phyloP scores from a whole-genome alignment of 176 grass and related monocot species.

The Avena sativa region DNA sequence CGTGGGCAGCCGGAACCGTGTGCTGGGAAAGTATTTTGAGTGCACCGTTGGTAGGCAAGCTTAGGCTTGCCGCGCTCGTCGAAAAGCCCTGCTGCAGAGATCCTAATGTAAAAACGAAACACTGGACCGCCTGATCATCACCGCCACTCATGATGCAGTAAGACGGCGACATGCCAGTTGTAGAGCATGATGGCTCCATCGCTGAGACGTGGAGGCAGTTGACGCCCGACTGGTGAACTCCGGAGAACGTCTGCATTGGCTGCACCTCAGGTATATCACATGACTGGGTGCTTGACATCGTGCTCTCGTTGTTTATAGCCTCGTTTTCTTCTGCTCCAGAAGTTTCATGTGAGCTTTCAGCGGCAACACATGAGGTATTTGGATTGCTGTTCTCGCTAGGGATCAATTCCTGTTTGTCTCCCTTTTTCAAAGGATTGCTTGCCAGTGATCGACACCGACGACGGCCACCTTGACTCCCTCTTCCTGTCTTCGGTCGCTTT shows the following conservation, averaged over 20 bases:
- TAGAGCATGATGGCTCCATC: constrained; percentile 25
- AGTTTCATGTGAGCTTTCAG: constrained; percentile 32
- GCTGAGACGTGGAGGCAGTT: constrained; percentile 76
- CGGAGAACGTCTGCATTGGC: constrained; percentile 53
- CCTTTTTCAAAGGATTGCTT: constrained; percentile 49
- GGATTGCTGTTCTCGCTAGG: constrained; percentile 29
- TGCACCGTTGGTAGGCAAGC: constrained; percentile 5
- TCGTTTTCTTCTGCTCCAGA: constrained; percentile 24
- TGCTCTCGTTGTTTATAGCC: not conserved
- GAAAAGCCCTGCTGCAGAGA: constrained; percentile 21
- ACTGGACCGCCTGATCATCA: constrained; percentile 83
- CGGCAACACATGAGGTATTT: not conserved
- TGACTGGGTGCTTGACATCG: constrained; percentile 38
- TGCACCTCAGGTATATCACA: constrained; percentile 56
- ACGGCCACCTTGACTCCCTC: constrained; percentile 89
- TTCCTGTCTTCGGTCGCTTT: constrained; percentile 80
- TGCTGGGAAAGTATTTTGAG: constrained; percentile 58
- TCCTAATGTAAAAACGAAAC: constrained; percentile 59
- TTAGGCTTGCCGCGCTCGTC: not conserved
- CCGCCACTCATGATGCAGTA: constrained; percentile 80
- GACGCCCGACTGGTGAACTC: constrained; percentile 87
- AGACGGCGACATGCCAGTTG: constrained; percentile 26
- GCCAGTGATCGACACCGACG: constrained; percentile 71
- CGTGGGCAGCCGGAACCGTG: constrained; percentile 64
- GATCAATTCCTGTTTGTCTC: not conserved